Conservation (phyloP, 371 early-diverging fungal species). For the Apophysomyces sp. region DNA sequence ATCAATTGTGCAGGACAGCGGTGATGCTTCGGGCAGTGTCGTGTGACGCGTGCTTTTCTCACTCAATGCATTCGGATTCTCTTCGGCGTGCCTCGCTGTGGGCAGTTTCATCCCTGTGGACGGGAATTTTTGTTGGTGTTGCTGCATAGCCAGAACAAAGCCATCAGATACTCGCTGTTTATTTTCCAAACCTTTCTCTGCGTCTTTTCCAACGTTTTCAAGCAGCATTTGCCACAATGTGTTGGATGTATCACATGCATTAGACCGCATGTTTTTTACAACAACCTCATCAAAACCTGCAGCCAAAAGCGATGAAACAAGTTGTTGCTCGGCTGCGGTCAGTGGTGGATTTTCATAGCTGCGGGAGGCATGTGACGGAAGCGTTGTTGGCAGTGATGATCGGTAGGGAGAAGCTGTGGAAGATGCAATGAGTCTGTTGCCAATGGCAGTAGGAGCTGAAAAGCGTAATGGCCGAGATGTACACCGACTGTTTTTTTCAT, state of each 20-base stretch:
- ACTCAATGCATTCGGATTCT: neutral
- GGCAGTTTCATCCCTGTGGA: neutral
- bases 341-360: conserved; percentile 30
- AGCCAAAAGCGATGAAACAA: conserved; percentile 51
- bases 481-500: conserved; percentile 1
- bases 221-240: conserved; percentile 76
- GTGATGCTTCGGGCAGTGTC: neutral
- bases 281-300: conserved; percentile 71
- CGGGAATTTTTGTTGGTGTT: conserved; percentile 4
- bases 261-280: conserved; percentile 59
- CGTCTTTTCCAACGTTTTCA: conserved; percentile 29
- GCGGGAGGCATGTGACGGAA: conserved; percentile 3
- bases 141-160: conserved; percentile 2
- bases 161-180: neutral
- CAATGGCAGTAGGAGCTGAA: conserved; percentile 28
- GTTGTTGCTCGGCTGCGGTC: conserved; percentile 41
- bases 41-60: neutral
- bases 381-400: conserved; percentile 26
- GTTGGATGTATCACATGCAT: conserved; percentile 66
- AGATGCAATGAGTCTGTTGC: conserved; percentile 15
- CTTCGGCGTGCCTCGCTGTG: neutral
- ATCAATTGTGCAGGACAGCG: neutral
- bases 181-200: neutral
- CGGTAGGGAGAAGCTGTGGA: conserved; percentile 16
- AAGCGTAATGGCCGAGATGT: conserved; percentile 27